phyloP scores from a whole-genome alignment of 371 early-diverging fungal genomes.

The Syncephalastrum sp. region DNA sequence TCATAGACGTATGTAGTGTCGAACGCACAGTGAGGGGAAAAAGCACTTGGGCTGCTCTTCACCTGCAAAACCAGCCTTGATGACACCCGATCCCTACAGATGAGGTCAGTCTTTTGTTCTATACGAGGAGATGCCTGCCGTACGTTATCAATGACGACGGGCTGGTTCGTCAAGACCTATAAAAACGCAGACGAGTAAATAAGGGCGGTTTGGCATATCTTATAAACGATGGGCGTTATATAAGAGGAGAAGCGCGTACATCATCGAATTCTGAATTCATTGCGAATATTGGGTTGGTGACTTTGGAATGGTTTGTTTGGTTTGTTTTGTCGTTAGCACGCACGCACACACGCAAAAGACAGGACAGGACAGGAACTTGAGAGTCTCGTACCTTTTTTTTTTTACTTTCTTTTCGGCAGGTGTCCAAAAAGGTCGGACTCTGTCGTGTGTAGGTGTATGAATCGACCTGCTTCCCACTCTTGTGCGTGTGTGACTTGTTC shows the following conservation, averaged over 20 bases:
- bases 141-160: conserved; percentile 77
- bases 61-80: conserved; percentile 98
- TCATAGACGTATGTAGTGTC: too few relatives aligned
- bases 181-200: not conserved
- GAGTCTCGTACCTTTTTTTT: too few relatives aligned
- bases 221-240: too few relatives aligned
- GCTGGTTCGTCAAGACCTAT: conserved; percentile 91
- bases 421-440: not conserved
- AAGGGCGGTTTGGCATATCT: not conserved
- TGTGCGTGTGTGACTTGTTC: not conserved
- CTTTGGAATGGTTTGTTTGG: not conserved
- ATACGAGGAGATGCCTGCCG: not conserved
- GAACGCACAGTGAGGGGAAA: conserved; percentile 72
- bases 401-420: not conserved
- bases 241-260: conserved; percentile 17
- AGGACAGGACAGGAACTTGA: not conserved
- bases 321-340: not conserved
- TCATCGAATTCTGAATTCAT: conserved; percentile 56
- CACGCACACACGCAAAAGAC: not conserved
- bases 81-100: conserved; percentile 86
- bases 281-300: not conserved
- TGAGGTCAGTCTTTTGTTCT: conserved; percentile 1
- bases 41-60: conserved; percentile 93
- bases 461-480: not conserved
- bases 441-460: not conserved